A percentile compares a stretch with the other conserved stretches of the same genome.
These are phyloP conservation scores for Scenedesmus sp. DNA, from an alignment of 163 green algal genomes.

Conservation along the genomic window DNA sequence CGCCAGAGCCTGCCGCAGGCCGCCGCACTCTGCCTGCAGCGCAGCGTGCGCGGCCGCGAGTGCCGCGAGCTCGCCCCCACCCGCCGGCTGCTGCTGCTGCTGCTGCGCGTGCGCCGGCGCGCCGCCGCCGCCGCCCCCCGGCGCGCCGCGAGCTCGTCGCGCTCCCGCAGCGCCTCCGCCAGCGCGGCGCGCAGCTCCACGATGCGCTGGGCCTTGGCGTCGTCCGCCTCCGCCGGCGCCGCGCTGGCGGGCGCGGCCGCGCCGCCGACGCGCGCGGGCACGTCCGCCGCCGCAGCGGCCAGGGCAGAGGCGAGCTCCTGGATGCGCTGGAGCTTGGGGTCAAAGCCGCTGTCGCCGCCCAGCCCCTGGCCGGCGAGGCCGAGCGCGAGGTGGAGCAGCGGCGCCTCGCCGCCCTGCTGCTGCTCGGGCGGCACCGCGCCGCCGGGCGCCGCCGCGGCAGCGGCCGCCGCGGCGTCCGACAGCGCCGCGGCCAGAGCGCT, in stretches of 20 bases:
- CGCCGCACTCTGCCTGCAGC: background rate
- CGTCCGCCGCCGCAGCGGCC: conserved; percentile 3
- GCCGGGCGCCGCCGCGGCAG: background rate
- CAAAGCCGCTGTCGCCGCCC: background rate
- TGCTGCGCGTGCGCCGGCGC: background rate
- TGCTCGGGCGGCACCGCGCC: background rate
- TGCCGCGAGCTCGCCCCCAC: background rate
- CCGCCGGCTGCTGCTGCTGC: background rate
- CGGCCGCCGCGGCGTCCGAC: conserved; percentile 1
- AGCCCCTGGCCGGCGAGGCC: conserved; percentile 1
- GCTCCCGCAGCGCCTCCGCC: conserved; percentile 22
- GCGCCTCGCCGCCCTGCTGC: background rate
- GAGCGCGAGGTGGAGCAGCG: background rate
- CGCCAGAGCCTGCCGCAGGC: background rate
- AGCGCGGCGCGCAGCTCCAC: conserved; percentile 35
- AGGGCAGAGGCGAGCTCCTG: conserved; percentile 6
- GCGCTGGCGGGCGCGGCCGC: background rate
- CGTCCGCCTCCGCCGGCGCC: background rate
- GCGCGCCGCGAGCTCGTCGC: conserved; percentile 23
- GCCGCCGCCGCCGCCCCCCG: no score
- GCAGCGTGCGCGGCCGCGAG: background rate
- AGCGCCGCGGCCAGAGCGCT: conserved; percentile 34
- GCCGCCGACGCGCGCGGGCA: background rate
- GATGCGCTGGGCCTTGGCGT: conserved; percentile 31
- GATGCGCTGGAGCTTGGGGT: conserved; percentile 28